Evolutionary conservation across 352 stramenopile genomes (phyloP), one percentile per base, ranked within the genome.

Genomic region (Phytophthora aleatoria): DNA sequence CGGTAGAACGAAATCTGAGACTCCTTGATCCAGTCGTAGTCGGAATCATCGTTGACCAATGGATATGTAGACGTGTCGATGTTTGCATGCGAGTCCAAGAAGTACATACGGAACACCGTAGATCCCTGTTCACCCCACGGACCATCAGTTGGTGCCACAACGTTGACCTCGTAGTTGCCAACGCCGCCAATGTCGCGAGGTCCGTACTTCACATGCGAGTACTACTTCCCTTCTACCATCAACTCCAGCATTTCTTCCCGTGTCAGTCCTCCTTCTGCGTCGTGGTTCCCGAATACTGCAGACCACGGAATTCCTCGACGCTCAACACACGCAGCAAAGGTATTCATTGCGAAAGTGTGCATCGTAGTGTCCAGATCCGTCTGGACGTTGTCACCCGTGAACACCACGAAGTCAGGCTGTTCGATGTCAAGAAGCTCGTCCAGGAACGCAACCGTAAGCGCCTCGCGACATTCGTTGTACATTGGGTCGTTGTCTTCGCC

Each of bases 21-120:
- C 43, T 65, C 61, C 65, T 80, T 83, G 61, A 89, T 74, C 67
- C 69, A 83, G 54, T 85, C 77, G 55, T 85, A 82, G 16, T 42
- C 60, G 42, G 27, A 53, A 50, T 27, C 5, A 61, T 76, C 45
- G 44, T 64, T 55, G 5, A 81, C 50, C 31, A 71, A 59, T 26
- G 70, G 75, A 31, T 73, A 77, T 8, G 50, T 66, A 1, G 42
- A 11, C 4, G 50, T 65, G 57, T 86, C 55, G 3, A 81, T 73
- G 16, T 65, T 69, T 5, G 52, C 61, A 39, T 76, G 62, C 2
- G 78, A 90, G 51, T 91, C 83, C 24, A 91, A 60, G 49, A 91
- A 90, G 69, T 91, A 91, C 80, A 91, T 86, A 30, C 76, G 78
- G 35, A 90, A 83, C 3, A 87, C 78, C 9, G 61, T 74, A 0